Evolutionary conservation across 768 basidiomycete species (phyloP).

Genomic region (Calocera viscosa): DNA sequence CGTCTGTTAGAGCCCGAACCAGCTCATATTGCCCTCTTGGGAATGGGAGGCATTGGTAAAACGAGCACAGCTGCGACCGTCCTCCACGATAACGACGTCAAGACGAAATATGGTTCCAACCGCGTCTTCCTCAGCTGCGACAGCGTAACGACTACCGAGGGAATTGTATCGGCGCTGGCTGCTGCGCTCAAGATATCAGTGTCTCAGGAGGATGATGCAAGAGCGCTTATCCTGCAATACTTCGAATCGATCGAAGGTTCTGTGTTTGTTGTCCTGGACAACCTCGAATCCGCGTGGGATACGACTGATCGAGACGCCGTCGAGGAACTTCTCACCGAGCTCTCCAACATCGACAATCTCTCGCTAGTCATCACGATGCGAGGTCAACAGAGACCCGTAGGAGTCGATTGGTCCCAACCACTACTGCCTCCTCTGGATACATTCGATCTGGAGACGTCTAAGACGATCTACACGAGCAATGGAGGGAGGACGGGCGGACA

Average conservation of each 20-base stretch:
- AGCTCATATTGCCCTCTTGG: not conserved
- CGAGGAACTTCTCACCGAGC: not conserved
- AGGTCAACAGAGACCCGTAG: not conserved
- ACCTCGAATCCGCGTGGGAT: not conserved
- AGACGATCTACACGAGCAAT: not conserved
- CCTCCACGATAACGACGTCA: too few relatives aligned
- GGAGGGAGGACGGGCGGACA: not conserved
- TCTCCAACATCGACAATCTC: not conserved
- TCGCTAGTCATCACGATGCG: not conserved
- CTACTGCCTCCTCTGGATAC: not conserved
- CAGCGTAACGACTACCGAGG: not conserved
- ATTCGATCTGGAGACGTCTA: not conserved
- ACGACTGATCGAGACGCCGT: not conserved
- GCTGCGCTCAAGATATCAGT: not conserved
- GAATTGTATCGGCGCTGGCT: not conserved
- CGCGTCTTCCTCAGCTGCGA: too few relatives aligned
- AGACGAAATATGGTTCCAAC: too few relatives aligned
- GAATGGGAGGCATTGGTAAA: not conserved
- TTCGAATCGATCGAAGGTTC: not conserved
- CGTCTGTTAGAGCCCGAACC: not conserved
- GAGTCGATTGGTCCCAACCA: not conserved
- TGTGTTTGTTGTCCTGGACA: not conserved
- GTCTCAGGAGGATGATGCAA: not conserved
- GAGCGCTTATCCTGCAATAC: not conserved
- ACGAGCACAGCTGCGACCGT: too few relatives aligned